Base-by-base conservation (phyloP, 2,329 filamentous ascomycete genomes). In the Podosphaera fusca region DNA sequence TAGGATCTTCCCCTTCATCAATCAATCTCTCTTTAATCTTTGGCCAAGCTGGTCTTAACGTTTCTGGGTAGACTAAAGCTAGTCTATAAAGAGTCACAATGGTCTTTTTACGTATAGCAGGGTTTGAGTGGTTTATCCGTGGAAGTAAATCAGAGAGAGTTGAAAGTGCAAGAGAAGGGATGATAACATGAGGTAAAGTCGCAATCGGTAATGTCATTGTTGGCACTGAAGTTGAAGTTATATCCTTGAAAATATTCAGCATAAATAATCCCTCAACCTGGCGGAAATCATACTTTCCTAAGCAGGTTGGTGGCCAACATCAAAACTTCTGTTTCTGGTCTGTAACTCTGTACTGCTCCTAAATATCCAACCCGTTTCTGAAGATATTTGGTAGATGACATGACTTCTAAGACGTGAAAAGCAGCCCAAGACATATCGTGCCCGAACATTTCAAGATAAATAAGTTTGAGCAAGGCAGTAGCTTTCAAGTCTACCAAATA, bases 361-460 rank as follows among this genome's bases (percentile, higher is more conserved):
- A 98, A 75, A 69, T 98, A 98, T 58, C 90, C 92, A 50, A 95
- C 87, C 62, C 90, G 79, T 72, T 98, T 98, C 70, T 95, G 90
- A 63, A 88, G 78, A 69, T 94, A 94, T 69, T 95, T 96, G 53
- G 84, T 76, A 45, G 87, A 94, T 42, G 89, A 94, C 92, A 98
- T 98, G 71, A 98, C 92, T 72, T 98, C 92, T 53, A 98, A 82
- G 56, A 96, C 90, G 69, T 98, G 87, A 72, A 98, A 98, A 10
- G 89, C 89, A 3, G 92, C 92, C 92, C 92, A 98, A 2, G 90
- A 95, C 92, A 98, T 98, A 71, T 96, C 92, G 69, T 96, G 86
- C 12, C 92, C 92, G 64, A 96, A 89, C 92, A 98, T 98, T 69
- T 98, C 92, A 62, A 98, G 80, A 69, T 98, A 98, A 56, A 95